Base-by-base conservation (phyloP, 257 asterid species). In the Salvia hispanica region DNA sequence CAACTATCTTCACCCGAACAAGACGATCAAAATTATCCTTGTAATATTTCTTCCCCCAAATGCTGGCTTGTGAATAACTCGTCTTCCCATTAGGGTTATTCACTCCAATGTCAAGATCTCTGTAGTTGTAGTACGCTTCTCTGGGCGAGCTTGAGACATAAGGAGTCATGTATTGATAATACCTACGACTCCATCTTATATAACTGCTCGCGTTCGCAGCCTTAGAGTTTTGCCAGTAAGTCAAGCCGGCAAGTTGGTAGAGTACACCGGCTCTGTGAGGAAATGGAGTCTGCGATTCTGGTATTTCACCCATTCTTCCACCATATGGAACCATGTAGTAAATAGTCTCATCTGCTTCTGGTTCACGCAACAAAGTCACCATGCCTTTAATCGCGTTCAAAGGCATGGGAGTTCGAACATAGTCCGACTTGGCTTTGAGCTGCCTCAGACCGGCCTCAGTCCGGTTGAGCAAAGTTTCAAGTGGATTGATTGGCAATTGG, bases 71-170 rank as follows among this genome's bases (percentile, higher is more conserved):
- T 45, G 6, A 45, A 4, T 63, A 63, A 46, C 80, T 77, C 3
- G 62, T 71, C 18, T 45, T 10, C 28, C 82, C 80, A 0, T 21
- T 12, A 12, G 10, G 10, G 14, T 50, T 18, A 28, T 74, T 77
- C 0, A 64, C 67, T 61, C 82, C 78, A 0, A 81, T 53, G 8
- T 81, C 82, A 2, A 81, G 70, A 72, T 81, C 85, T 45, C 80
- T 64, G 55, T 77, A 77, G 7, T 77, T 77, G 42, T 75, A 14
- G 13, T 78, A 78, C 0, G 86, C 83, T 2, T 34, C 47, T 62
- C 85, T 68, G 0, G 85, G 80, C 0, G 7, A 46, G 15, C 13
- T 74, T 0, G 78, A 72, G 10, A 74, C 85, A 7, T 45, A 77
- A 12, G 74, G 68, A 48, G 77, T 56, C 80, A 77, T 47, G 67